These are phyloP conservation scores for Hygrocybe punicea DNA, from an alignment of 768 basidiomycete genomes.

Conservation along the genomic window DNA sequence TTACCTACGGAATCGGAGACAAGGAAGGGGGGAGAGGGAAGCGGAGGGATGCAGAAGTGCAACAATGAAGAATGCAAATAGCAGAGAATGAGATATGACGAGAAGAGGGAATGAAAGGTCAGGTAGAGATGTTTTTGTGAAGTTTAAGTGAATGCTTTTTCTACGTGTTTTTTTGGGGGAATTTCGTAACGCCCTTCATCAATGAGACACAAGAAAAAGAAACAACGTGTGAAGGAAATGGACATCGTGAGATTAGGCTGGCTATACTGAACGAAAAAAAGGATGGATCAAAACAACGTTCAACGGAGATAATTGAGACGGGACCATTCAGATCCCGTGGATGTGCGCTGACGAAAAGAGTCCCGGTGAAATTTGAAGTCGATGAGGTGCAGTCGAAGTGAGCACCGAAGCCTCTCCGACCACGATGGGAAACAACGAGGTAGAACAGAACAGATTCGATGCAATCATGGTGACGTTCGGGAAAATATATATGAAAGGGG, in stretches of 20 bases:
- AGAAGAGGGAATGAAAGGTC: slow-evolving; percentile 12
- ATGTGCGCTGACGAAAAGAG: slow-evolving; percentile 5
- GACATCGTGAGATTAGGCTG: slow-evolving; percentile 1
- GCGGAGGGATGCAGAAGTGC: slow-evolving; percentile 23
- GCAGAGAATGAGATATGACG: slow-evolving; percentile 8
- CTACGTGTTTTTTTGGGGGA: slow-evolving; percentile 4
- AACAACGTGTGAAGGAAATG: slow-evolving; percentile 17
- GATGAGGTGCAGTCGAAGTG: neutral
- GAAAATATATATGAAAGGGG: slow-evolving; percentile 16
- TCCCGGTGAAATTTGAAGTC: neutral
- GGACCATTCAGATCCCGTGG: neutral
- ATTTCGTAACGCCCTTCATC: neutral
- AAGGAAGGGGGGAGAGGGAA: slow-evolving; percentile 17
- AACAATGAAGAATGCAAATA: slow-evolving; percentile 15
- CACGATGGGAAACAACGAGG: slow-evolving; percentile 22
- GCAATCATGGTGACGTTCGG: slow-evolving; percentile 25
- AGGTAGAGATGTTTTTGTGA: slow-evolving; percentile 10
- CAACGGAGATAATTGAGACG: neutral
- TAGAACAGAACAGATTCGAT: slow-evolving; percentile 12
- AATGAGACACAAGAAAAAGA: slow-evolving; percentile 19
- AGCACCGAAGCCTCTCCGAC: slow-evolving; percentile 3
- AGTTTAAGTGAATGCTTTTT: slow-evolving; percentile 7
- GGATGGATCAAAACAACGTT: neutral
- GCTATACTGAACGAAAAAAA: slow-evolving; percentile 3
- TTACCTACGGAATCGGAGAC: slow-evolving; percentile 38